phyloP scores from a whole-genome alignment of 306 rosid genomes.

The peach (Prunus persica) region DNA sequence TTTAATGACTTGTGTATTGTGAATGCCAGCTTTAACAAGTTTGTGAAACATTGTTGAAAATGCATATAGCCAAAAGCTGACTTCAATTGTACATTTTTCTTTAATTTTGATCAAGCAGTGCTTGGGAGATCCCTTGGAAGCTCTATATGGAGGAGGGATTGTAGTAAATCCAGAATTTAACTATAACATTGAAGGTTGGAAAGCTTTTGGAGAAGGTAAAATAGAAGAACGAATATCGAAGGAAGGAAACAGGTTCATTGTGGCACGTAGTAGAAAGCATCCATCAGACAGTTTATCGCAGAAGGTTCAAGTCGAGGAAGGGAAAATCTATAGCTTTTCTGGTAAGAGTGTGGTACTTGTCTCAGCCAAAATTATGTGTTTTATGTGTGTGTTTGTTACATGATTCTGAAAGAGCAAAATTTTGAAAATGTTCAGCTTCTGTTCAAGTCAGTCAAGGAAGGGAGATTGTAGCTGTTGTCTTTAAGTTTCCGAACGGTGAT shows the following conservation, averaged over 20 bases:
- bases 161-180: conserved; percentile 74
- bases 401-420: not conserved
- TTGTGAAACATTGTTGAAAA: not conserved
- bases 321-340: conserved; percentile 48
- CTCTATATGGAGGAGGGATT: conserved; percentile 74
- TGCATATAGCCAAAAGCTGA: not conserved
- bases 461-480: conserved; percentile 47
- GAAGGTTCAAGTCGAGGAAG: conserved; percentile 51
- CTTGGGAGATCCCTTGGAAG: conserved; percentile 44
- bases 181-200: conserved; percentile 56
- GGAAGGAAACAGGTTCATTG: conserved; percentile 62
- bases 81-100: not conserved
- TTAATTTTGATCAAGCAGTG: conserved; percentile 51
- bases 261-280: conserved; percentile 39
- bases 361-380: not conserved
- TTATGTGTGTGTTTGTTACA: not conserved
- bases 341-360: conserved; percentile 26
- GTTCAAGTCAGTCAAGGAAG: conserved; percentile 66
- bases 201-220: conserved; percentile 48
- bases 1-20: not conserved
- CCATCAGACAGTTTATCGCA: conserved; percentile 57
- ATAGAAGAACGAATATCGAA: conserved; percentile 43
- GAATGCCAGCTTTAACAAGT: no score
- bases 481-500: conserved; percentile 33
- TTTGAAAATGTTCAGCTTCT: conserved; percentile 48